These are phyloP conservation scores for Geotrichum restrictum DNA, from an alignment of 1,139 yeast genomes.

Conservation along the genomic window DNA sequence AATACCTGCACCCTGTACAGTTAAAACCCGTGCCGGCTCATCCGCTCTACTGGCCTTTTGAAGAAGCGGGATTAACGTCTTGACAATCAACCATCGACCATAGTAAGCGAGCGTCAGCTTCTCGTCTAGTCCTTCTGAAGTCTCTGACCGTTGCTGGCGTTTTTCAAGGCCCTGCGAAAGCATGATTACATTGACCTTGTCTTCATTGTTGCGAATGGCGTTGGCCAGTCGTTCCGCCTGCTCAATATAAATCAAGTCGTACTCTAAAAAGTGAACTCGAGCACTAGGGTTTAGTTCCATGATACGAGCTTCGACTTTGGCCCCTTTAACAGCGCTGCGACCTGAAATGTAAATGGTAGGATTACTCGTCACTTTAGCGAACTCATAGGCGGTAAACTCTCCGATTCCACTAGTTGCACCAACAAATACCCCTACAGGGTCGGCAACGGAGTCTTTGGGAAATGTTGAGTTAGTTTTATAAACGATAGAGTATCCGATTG, in stretches of 20 bases:
- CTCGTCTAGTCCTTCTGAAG: slow-evolving; percentile 33
- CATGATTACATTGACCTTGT: slow-evolving; percentile 32
- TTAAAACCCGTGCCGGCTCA: slow-evolving; percentile 33
- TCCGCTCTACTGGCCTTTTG: slow-evolving; percentile 26
- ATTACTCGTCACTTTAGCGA: slow-evolving; percentile 30
- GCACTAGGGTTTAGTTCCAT: slow-evolving; percentile 29
- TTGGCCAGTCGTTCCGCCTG: slow-evolving; percentile 30
- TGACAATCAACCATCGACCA: slow-evolving; percentile 32
- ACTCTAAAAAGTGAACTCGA: slow-evolving; percentile 29
- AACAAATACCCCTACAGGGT: slow-evolving; percentile 34
- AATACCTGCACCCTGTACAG: slow-evolving; percentile 32
- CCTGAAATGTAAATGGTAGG: slow-evolving; percentile 37
- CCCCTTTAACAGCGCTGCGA: slow-evolving; percentile 30
- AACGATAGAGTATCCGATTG: slow-evolving; percentile 6
- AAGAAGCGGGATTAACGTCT: slow-evolving; percentile 30
- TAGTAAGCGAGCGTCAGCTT: slow-evolving; percentile 33
- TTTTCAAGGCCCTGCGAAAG: slow-evolving; percentile 28
- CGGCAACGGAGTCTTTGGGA: slow-evolving; percentile 12
- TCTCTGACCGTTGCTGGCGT: slow-evolving; percentile 26
- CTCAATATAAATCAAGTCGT: slow-evolving; percentile 29
- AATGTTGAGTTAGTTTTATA: slow-evolving; percentile 8
- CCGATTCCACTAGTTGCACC: slow-evolving; percentile 40
- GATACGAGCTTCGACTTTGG: slow-evolving; percentile 26
- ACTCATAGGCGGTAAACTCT: slow-evolving; percentile 32
- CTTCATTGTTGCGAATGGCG: slow-evolving; percentile 27